Base-by-base conservation (phyloP, 1,284 basidiomycete species). In the Melampsora medusae region DNA sequence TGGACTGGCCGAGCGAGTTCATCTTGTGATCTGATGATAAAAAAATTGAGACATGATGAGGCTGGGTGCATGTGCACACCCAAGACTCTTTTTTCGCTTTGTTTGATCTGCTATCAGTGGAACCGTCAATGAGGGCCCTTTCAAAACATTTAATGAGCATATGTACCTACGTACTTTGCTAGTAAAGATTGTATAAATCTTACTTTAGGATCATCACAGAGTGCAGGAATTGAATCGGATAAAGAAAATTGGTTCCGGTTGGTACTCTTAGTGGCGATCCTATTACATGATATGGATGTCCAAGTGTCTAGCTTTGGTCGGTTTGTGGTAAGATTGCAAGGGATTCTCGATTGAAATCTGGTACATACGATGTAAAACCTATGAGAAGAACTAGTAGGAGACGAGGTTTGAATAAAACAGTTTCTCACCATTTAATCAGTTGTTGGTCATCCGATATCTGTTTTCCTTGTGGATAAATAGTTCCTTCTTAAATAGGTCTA, bases 121-220 rank as follows among this genome's bases (percentile, higher is more conserved):
- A n/a, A n/a, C n/a, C n/a, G n/a, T n/a, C n/a, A n/a, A n/a, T n/a
- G n/a, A n/a, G n/a, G n/a, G n/a, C n/a, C n/a, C n/a, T n/a, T n/a
- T n/a, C n/a, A n/a, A n/a, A n/a, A n/a, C n/a, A n/a, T n/a, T n/a
- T n/a, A n/a, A n/a, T n/a, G n/a, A n/a, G n/a, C n/a, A n/a, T n/a
- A n/a, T n/a, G n/a, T n/a, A n/a, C n/a, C n/a, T n/a, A n/a, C n/a
- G n/a, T n/a, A n/a, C n/a, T n/a, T n/a, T n/a, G n/a, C n/a, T n/a
- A n/a, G n/a, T 66, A 96, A 88, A 82, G 95, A 92, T 81, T 92
- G 91, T 81, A 97, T 84, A 83, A 97, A 97, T 25, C 94, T 87
- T 71, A 91, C 89, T 83, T 97, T 97, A 1, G 94, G 93, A 83
- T 96, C 93, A 81, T 97, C 94, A 22, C 93, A 91, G 81, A 97